Percentiles rank a stretch among this genome's conserved stretches.
Conservation (phyloP, 306 rosid genomes). For the Hylodesmum podocarpum region DNA sequence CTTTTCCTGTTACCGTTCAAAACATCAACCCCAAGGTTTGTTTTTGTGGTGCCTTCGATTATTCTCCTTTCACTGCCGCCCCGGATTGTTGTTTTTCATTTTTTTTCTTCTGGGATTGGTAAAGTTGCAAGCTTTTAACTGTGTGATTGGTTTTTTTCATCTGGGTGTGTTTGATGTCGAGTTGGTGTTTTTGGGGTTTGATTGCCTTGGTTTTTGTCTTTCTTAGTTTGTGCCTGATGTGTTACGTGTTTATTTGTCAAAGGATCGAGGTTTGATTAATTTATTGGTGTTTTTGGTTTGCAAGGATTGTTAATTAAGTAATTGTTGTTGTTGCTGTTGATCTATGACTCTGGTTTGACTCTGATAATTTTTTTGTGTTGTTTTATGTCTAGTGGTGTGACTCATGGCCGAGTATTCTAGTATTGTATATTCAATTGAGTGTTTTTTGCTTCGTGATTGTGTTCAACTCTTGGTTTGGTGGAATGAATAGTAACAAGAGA, state of each 20-base stretch:
- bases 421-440: not conserved
- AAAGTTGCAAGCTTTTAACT: conserved; percentile 3
- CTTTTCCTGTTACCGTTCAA: conserved; percentile 46
- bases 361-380: conserved; percentile 10
- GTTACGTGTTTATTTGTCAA: not conserved
- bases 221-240: not conserved
- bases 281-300: not conserved
- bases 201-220: conserved; percentile 11
- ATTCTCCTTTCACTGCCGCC: not conserved
- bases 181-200: conserved; percentile 6
- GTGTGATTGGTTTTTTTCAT: not conserved
- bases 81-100: not conserved
- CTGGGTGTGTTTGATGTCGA: not conserved
- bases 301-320: not conserved
- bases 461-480: not conserved
- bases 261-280: conserved; percentile 1
- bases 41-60: not conserved
- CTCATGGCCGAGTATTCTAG: not conserved
- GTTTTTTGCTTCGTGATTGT: not conserved
- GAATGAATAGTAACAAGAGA: not conserved
- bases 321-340: not conserved
- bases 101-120: not conserved
- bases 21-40: conserved; percentile 80
- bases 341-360: conserved; percentile 13
- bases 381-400: not conserved